Percentiles rank a stretch among this genome's conserved stretches.
These are phyloP conservation scores for Yarrowia galli DNA, from an alignment of 1,139 yeast species.

Conservation along the genomic window DNA sequence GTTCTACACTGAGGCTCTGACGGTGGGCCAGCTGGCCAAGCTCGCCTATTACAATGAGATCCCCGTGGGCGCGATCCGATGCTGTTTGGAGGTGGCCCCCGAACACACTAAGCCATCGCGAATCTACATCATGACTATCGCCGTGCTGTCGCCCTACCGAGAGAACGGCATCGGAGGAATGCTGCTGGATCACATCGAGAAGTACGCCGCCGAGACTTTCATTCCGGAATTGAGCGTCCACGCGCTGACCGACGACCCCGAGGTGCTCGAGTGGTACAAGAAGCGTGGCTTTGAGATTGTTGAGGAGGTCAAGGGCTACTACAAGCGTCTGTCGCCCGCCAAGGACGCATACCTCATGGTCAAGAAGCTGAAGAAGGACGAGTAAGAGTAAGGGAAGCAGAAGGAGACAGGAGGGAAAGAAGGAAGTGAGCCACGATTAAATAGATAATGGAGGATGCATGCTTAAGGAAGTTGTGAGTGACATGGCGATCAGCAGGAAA, in stretches of 20 bases:
- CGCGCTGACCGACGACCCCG: constrained; percentile 59
- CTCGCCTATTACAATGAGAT: constrained; percentile 66
- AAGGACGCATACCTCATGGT: constrained; percentile 49
- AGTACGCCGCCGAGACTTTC: constrained; percentile 59
- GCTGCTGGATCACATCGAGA: constrained; percentile 62
- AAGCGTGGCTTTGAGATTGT: constrained; percentile 59
- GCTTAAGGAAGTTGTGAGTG: no score
- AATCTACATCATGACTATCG: constrained; percentile 70
- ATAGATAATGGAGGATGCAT: constrained; percentile 3
- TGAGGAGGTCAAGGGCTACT: constrained; percentile 58
- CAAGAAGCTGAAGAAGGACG: constrained; percentile 25
- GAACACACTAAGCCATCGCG: constrained; percentile 56
- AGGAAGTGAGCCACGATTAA: neutral
- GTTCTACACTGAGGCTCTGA: constrained; percentile 59
- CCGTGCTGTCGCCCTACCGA: constrained; percentile 68
- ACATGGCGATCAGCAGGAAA: no score
- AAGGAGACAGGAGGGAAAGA: neutral
- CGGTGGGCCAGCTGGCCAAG: constrained; percentile 49
- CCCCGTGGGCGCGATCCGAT: constrained; percentile 73
- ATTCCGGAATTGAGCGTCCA: constrained; percentile 67
- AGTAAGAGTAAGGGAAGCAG: neutral
- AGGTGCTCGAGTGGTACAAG: constrained; percentile 63
- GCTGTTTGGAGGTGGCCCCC: constrained; percentile 54
- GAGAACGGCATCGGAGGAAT: constrained; percentile 66
- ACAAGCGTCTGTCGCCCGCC: constrained; percentile 52